Percentiles rank a stretch among this genome's conserved stretches.
phyloP scores from a whole-genome alignment of 257 asterid genomes.

The Nicotiana tomentosiformis region DNA sequence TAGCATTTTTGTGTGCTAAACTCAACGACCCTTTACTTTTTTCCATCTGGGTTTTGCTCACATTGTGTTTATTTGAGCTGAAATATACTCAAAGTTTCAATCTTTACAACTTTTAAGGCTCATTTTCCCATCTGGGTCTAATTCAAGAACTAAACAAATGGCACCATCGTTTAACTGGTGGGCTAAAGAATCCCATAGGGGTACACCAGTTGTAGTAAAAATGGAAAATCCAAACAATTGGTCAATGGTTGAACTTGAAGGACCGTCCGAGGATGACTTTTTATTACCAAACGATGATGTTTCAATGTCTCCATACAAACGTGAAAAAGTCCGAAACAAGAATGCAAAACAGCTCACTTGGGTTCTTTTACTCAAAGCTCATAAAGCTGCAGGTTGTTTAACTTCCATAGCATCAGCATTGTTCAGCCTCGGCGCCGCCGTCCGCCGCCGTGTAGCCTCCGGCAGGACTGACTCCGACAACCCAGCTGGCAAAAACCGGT shows the following conservation, averaged over 20 bases:
- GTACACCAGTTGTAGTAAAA: constrained; percentile 86
- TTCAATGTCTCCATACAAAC: constrained; percentile 3
- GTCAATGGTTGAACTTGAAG: constrained; percentile 92
- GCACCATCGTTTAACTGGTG: constrained; percentile 76
- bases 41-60: background rate
- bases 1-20: background rate
- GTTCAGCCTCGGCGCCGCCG: constrained; percentile 50
- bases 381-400: constrained; percentile 84
- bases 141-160: constrained; percentile 28
- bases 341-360: constrained; percentile 96
- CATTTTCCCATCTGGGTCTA: background rate
- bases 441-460: constrained; percentile 82
- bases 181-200: constrained; percentile 58
- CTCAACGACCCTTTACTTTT: background rate
- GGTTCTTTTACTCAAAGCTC: constrained; percentile 88
- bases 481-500: constrained; percentile 32
- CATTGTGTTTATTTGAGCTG: background rate
- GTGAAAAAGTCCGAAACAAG: constrained; percentile 65
- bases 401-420: constrained; percentile 73
- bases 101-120: background rate
- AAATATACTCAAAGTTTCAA: background rate
- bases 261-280: constrained; percentile 70
- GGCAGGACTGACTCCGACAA: constrained; percentile 64
- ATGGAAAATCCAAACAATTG: constrained; percentile 96
- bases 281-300: constrained; percentile 25